Evolutionary conservation across 1,139 yeast genomes (phyloP), one percentile per base, ranked within the genome.

Genomic region (Debaryomyces robertsiae): DNA sequence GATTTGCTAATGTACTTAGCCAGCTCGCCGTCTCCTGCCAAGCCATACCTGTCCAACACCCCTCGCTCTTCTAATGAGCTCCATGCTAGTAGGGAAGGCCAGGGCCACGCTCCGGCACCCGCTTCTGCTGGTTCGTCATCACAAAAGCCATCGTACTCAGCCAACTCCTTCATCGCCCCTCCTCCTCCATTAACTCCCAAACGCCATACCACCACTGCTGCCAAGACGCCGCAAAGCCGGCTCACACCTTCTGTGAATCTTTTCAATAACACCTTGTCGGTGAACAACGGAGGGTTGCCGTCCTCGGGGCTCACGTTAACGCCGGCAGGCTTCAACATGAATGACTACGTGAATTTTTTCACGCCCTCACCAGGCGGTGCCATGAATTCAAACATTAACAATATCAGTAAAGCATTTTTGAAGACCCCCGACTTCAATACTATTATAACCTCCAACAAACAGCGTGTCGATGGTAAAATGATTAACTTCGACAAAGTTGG

Each of bases 1-100:
- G 94, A 85, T 57, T 65, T 88, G 46, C 71, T 88, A 46, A 77
- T 88, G 81, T 88, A 79, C 58, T 70, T 88, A 52, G 95, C 95
- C 3, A 85, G 94, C 3, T 85, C 95, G 3, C 96, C 96, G 1
- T 84, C 93, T 0, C 89, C 91, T 0, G 82, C 84, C 1, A 71
- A 69, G 39, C 66, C 70, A 4, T 61, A 57, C 49, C 61, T 53
- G 45, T 54, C 62, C n/a, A 57, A 58, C 44, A 68, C 74, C 6
- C 75, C 77, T 50, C 52, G 66, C 30, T 43, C 53, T 14, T 38
- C 46, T 13, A 27, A 28, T 9, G 40, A 37, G n/a, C 18, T 18
- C 31, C 31, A 30, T 16, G 30, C 31, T 9, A 16, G 24, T 17
- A 16, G 13, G 31, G 42, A 15, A 32, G 44, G 35, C 30, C 42